Evolutionary conservation across 805 yeast genomes (phyloP), one percentile per base, ranked within the genome.

Genomic region (Metschnikowia kunwiensis): DNA sequence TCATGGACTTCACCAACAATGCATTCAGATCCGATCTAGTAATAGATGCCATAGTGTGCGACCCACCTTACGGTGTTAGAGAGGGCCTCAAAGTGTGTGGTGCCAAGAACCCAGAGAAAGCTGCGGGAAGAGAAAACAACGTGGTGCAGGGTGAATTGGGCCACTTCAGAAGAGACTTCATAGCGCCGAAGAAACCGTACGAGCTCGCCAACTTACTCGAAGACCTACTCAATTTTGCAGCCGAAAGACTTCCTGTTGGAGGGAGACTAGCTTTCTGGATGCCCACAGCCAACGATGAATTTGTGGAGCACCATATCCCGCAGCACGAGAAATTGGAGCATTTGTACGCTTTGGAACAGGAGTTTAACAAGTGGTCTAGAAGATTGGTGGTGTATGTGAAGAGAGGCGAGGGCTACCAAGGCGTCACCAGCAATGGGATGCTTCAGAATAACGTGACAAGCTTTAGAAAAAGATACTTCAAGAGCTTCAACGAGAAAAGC

Each of bases 21-120:
- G 82, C 96, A 3, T 67, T 93, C 36, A 70, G 96, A 46, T 40
- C 57, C 0, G 70, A 74, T 44, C 60, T 93, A 16, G 54, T 48
- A 18, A 70, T 93, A 10, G 96, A 93, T 55, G 72, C 85, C 1
- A 91, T 93, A 5, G 76, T 91, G 2, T 88, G 97, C 55, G 98
- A 93, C 61, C 98, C 98, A 2, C 98, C 98, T 0, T 93, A 93
- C 58, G 98, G 98, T 9, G 94, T 93, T 2, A 72, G 98, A 49
- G 98, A 93, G 59, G 95, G 97, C 3, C 74, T 93, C 36, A 88
- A 87, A 57, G 96, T 88, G 1, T 77, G 95, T 37, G 98, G 98
- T 4, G 84, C 94, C 4, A 78, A 74, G 45, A 61, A 74, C 43
- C 75, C 81, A 33, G 80, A 81, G 2, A 77, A 74, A 51, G 82